These are phyloP conservation scores for Lactarius deliciosus DNA, from an alignment of 768 basidiomycete genomes.

Conservation along the genomic window DNA sequence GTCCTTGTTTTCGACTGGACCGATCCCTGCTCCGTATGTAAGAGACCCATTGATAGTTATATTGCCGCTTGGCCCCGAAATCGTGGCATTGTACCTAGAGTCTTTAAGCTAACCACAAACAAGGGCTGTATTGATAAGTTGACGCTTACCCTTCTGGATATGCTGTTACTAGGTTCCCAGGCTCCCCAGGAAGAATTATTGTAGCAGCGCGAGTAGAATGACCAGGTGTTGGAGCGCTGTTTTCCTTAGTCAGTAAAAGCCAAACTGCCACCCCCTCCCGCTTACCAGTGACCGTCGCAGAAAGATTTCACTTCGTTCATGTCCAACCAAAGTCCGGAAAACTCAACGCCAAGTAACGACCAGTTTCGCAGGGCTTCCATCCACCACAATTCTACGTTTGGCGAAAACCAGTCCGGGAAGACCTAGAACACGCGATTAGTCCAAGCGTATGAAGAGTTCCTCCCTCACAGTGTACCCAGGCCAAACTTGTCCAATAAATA, in stretches of 20 bases:
- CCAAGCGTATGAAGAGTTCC: not conserved
- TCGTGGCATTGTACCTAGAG: conserved; percentile 56
- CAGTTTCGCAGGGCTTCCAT: conserved; percentile 58
- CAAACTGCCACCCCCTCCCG: not conserved
- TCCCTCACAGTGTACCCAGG: conserved; percentile 63
- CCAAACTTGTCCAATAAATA: conserved; percentile 77
- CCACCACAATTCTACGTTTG: conserved; percentile 58
- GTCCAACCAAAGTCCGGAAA: conserved; percentile 66
- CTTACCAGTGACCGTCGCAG: conserved; percentile 48
- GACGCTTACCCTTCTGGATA: conserved; percentile 69
- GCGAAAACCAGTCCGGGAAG: conserved; percentile 62
- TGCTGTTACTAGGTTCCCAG: conserved; percentile 50
- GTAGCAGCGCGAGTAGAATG: conserved; percentile 54
- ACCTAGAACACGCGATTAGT: conserved; percentile 37
- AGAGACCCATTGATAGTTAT: conserved; percentile 66
- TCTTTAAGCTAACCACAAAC: not conserved
- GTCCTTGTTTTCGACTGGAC: conserved; percentile 1
- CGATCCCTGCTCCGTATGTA: conserved; percentile 45
- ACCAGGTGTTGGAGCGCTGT: conserved; percentile 57
- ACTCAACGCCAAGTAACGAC: conserved; percentile 52
- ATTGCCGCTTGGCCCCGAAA: conserved; percentile 71
- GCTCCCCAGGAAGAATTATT: conserved; percentile 56
- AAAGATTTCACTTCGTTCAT: conserved; percentile 71
- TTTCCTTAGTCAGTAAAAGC: conserved; percentile 10
- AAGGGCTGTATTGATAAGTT: not conserved